These are phyloP conservation scores for Candida nanaspora DNA, from an alignment of 805 yeast genomes.

Conservation along the genomic window DNA sequence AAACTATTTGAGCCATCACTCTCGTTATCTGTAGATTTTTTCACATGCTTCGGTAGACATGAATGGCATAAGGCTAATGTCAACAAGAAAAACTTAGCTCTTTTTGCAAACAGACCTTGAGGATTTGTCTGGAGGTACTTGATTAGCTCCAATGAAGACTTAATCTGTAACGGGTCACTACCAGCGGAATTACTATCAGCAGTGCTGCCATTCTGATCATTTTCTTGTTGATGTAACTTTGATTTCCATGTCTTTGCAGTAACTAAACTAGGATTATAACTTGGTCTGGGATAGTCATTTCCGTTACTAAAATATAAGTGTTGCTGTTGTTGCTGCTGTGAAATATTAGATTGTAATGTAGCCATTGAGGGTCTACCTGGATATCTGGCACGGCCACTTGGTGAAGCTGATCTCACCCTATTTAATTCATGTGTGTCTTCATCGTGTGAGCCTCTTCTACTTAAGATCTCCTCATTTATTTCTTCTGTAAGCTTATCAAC, in stretches of 20 bases:
- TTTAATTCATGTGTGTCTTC: background rate
- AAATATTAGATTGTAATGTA: slow-evolving; percentile 22
- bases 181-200: no score
- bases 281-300: slow-evolving; percentile 4
- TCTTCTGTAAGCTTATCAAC: slow-evolving; percentile 35
- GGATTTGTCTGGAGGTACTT: slow-evolving; percentile 69
- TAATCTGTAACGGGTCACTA: slow-evolving; percentile 26
- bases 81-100: slow-evolving; percentile 72
- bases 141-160: slow-evolving; percentile 60
- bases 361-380: slow-evolving; percentile 57
- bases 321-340: slow-evolving; percentile 15
- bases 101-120: slow-evolving; percentile 55
- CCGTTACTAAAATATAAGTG: background rate
- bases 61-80: slow-evolving; percentile 85
- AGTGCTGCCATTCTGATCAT: background rate
- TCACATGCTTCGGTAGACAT: slow-evolving; percentile 66
- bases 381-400: slow-evolving; percentile 28
- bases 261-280: slow-evolving; percentile 14
- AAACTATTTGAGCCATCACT: slow-evolving; percentile 17
- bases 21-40: slow-evolving; percentile 2
- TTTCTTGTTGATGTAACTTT: background rate
- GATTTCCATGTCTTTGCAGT: slow-evolving; percentile 37
- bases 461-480: slow-evolving; percentile 11
- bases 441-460: slow-evolving; percentile 1
- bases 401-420: slow-evolving; percentile 15